These are phyloP conservation scores for Sphaerulina musiva DNA, from an alignment of 2,329 filamentous ascomycete species.

Conservation along the genomic window DNA sequence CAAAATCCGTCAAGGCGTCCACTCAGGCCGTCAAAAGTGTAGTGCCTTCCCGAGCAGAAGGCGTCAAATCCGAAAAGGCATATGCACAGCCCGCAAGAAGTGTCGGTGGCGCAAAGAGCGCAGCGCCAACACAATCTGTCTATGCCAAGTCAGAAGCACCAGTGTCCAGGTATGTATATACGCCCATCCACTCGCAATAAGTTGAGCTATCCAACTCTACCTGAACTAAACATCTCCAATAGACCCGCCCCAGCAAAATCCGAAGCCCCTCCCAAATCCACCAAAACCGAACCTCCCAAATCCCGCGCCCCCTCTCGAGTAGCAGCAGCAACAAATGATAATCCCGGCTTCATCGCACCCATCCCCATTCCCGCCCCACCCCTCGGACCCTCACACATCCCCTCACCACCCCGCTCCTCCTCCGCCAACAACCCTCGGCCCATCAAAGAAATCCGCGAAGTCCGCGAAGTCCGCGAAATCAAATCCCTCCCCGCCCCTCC, in stretches of 20 bases:
- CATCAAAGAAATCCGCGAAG: background rate
- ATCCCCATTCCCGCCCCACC: slow-evolving; percentile 9
- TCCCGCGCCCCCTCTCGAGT: background rate
- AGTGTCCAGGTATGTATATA: background rate
- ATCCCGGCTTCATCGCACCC: background rate
- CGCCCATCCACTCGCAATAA: background rate
- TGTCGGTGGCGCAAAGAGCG: slow-evolving; percentile 1
- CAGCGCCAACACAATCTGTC: slow-evolving; percentile 1
- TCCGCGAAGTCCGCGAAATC: slow-evolving; percentile 1
- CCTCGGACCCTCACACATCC: background rate
- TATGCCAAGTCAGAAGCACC: slow-evolving; percentile 3
- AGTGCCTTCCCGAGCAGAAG: background rate
- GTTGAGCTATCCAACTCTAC: no score
- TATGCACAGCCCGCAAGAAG: background rate
- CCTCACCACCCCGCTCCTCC: background rate
- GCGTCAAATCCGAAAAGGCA: background rate
- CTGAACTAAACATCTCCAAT: no score
- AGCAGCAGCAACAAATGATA: background rate
- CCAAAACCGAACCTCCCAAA: slow-evolving; percentile 6
- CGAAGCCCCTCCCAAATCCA: slow-evolving; percentile 4
- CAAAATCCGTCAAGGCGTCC: slow-evolving; percentile 1
- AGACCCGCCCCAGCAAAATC: slow-evolving; percentile 5
- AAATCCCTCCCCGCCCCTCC: slow-evolving; percentile 17
- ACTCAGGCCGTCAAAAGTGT: background rate
- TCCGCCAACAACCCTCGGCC: background rate